Evolutionary conservation across 345 rosid species (phyloP), one percentile per base, ranked within the genome.

Genomic region (Pugionium dolabratum): DNA sequence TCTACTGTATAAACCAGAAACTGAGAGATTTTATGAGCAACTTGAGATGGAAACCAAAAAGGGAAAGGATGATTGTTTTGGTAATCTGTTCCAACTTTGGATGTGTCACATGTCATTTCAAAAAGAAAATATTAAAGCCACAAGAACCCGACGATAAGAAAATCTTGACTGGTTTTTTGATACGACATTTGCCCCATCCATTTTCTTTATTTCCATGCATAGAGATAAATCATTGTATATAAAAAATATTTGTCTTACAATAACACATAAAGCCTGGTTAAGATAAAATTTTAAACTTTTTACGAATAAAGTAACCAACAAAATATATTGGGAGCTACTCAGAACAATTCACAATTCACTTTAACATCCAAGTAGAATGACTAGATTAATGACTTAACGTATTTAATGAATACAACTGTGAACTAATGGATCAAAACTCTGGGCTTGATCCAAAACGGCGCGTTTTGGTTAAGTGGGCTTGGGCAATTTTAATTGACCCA

Each of bases 21-120:
- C 66, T 2, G 43, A 28, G 47, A 61, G 32, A 70, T 35, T 35
- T 53, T 35, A 52, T 28, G 42, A 34, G 36, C 62, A 70, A 43
- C 6, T 35, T 70, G 54, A 51, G 45, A 61, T 52, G 43, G 6
- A 61, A 53, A 70, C 31, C 65, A 31, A 62, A 29, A 54, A 27
- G 29, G n/a, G 34, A 59, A 50, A 31, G 6, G 48, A 44, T 29
- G 34, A 29, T 46, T 55, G 11, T 62, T 62, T 46, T 9, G 57
- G 61, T 45, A 48, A 55, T 63, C 41, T 71, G 45, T 55, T 44
- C 64, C 30, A 48, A 54, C 75, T 53, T 70, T 70, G 47, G 55
- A 53, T 61, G 40, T 61, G 74, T 70, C 68, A 53, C 62, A 70
- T 44, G 34, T 44, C 41, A 44, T 70, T 70, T 54, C 61, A 61